phyloP scores from a whole-genome alignment of 2,329 filamentous ascomycete species.

The Aspergillaceae sp. region DNA sequence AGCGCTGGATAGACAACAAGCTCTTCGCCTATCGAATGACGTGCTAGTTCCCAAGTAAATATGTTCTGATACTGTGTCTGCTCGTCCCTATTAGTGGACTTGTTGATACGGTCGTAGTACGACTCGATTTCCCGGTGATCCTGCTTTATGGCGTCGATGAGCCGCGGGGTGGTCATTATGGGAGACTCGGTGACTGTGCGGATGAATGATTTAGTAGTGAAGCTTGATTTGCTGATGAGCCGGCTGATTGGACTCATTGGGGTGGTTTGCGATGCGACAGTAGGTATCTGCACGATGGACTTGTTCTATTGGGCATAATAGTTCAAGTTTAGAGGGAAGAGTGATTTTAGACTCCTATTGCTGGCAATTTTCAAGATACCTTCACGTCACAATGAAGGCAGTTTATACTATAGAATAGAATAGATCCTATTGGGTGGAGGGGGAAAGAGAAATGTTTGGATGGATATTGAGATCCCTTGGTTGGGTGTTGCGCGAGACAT shows the following conservation, averaged over 20 bases:
- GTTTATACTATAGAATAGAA: too few species aligned
- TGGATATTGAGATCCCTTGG: too few species aligned
- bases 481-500: too few species aligned
- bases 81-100: background rate
- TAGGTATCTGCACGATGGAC: too few species aligned
- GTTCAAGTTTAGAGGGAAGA: too few species aligned
- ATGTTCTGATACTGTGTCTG: background rate
- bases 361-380: too few species aligned
- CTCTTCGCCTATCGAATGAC: constrained; percentile 1
- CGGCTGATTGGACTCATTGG: background rate
- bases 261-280: background rate
- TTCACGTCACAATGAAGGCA: too few species aligned
- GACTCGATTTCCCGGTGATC: constrained; percentile 1
- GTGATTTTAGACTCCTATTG: too few species aligned
- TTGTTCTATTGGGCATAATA: too few species aligned
- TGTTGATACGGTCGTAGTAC: background rate
- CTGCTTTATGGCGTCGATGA: background rate
- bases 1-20: constrained; percentile 1
- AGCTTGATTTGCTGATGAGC: background rate
- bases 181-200: background rate
- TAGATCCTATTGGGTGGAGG: too few species aligned
- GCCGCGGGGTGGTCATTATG: background rate
- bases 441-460: too few species aligned
- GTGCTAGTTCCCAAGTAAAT: constrained; percentile 1
- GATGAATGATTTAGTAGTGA: background rate